Evolutionary conservation across 805 yeast genomes (phyloP), one percentile per base, ranked within the genome.

Genomic region (Metschnikowia reukaufii): DNA sequence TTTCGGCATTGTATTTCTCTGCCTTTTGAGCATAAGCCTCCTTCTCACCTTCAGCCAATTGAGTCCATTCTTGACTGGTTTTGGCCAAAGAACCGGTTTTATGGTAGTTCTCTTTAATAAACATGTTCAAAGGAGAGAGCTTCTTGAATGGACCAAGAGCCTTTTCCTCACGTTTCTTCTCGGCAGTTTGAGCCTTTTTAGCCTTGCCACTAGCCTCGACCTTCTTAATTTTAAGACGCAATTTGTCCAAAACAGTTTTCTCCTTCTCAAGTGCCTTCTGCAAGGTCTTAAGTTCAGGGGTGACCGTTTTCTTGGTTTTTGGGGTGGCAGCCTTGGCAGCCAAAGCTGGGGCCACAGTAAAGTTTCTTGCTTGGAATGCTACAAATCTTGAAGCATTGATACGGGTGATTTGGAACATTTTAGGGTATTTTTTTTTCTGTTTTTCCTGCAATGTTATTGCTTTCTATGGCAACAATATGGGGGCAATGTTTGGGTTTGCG

Each of bases 21-120:
- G 69, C 72, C 44, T 59, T 55, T 2, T 41, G 50, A 16, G 49
- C 44, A 49, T 43, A 68, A 4, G 36, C 49, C 12, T 58, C 64
- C 54, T 64, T 66, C 49, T 71, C 74, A 27, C 44, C 46, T 6
- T 52, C 61, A 9, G 62, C 35, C 53, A 72, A 62, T 6, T 42
- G 21, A 2, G 51, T 47, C 72, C 73, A 69, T 27, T 57, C 37
- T 25, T 54, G 52, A 13, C 60, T 45, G 13, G 54, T 49, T 15
- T 57, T 57, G 17, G 42, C 47, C 18, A 66, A 47, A 27, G 50
- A 39, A 29, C 45, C 47, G n/a, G 52, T 48, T 18, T 41, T 42
- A 10, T 34, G 32, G 31, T 42, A 43, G 21, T 50, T 54, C 34
- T 63, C 64, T 54, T 63, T 64, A 32, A 66, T 45, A 42, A 49